Conservation (phyloP, 169 alveolate genomes). For the Blepharisma undulans region DNA sequence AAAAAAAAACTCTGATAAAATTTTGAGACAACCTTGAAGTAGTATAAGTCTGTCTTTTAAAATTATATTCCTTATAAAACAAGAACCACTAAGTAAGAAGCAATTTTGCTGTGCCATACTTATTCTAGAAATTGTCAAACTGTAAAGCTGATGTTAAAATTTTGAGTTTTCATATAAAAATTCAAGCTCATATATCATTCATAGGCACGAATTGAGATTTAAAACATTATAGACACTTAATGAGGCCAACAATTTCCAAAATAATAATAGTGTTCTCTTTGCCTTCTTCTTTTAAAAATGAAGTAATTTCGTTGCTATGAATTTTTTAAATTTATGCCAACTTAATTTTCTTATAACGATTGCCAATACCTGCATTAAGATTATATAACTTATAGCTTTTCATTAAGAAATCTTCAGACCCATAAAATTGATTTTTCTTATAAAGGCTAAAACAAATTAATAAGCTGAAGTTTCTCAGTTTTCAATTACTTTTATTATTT, state of each 20-base stretch:
- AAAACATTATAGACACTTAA: too few relatives aligned
- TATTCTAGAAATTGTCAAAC: not conserved
- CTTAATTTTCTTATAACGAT: not conserved
- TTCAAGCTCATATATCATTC: not conserved
- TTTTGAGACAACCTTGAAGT: not conserved
- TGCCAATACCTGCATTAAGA: not conserved
- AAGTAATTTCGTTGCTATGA: not conserved
- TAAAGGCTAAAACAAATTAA: not conserved
- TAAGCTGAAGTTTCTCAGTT: not conserved
- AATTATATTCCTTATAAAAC: not conserved
- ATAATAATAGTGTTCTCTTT: not conserved
- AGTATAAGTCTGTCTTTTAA: not conserved
- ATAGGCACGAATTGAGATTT: not conserved
- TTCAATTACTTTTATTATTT: not conserved
- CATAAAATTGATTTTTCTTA: not conserved
- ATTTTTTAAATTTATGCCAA: not conserved
- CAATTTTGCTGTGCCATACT: not conserved
- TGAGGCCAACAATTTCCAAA: not conserved
- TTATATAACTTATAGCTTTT: not conserved
- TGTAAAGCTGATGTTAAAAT: not conserved
- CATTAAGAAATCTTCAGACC: not conserved
- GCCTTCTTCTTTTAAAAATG: not conserved
- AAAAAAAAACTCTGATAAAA: too few relatives aligned
- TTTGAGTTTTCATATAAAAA: too few relatives aligned
- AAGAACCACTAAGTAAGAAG: not conserved